phyloP scores from a whole-genome alignment of 2,329 filamentous ascomycete species.

The Cladorrhinum sp. region DNA sequence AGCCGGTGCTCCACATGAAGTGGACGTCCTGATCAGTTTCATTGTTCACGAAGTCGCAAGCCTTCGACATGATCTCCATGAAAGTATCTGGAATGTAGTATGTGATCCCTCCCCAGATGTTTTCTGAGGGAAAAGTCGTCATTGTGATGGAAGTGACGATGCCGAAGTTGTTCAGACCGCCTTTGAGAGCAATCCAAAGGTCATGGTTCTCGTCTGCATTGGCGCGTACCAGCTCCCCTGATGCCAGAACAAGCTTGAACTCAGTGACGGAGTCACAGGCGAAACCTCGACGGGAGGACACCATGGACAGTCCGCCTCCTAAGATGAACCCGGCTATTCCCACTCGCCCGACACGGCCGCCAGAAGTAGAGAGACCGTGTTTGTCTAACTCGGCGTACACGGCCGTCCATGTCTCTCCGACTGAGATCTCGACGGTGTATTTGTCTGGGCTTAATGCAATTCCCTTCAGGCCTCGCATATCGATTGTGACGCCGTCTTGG shows the following conservation, averaged over 20 bases:
- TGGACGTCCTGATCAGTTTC: not conserved
- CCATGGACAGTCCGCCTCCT: not conserved
- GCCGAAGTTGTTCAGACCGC: constrained; percentile 19
- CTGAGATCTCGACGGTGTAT: not conserved
- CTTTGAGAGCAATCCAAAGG: constrained; percentile 17
- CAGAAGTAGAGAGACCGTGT: not conserved
- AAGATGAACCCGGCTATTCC: not conserved
- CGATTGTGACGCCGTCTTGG: not conserved
- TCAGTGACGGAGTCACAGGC: constrained; percentile 24
- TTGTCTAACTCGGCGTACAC: not conserved
- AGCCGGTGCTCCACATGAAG: not conserved
- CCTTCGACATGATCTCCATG: not conserved
- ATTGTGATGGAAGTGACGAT: not conserved
- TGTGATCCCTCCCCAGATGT: not conserved
- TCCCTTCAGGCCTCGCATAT: not conserved
- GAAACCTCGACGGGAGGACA: constrained; percentile 17
- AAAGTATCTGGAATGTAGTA: not conserved
- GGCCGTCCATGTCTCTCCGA: not conserved
- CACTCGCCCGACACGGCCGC: not conserved
- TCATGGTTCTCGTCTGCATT: constrained; percentile 18
- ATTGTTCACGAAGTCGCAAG: not conserved
- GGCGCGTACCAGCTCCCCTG: constrained; percentile 15
- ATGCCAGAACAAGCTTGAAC: constrained; percentile 20
- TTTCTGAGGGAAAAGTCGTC: not conserved
- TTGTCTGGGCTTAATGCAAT: not conserved